phyloP scores from a whole-genome alignment of 495 filamentous ascomycete genomes.

The Symbiotaphrina buchneri region DNA sequence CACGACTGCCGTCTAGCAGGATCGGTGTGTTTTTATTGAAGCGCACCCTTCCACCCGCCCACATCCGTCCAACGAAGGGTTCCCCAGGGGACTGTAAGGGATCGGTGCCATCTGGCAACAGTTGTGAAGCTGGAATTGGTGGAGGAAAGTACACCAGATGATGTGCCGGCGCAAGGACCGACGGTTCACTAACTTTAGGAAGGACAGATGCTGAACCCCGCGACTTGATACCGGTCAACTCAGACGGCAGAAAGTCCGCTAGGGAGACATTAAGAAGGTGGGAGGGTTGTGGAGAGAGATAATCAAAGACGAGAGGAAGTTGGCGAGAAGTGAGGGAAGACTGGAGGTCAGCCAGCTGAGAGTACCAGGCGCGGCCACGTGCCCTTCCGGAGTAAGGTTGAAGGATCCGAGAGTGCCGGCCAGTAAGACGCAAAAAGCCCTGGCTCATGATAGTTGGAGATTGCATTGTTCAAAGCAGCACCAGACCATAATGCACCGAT shows the following conservation, averaged over 20 bases:
- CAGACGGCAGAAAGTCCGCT: conserved; percentile 26
- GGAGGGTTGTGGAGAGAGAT: conserved; percentile 37
- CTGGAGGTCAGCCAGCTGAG: conserved; percentile 10
- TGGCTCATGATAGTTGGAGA: too few relatives aligned
- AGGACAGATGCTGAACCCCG: conserved; percentile 8
- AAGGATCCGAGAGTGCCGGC: too few relatives aligned
- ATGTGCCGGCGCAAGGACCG: conserved; percentile 11
- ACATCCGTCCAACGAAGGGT: conserved; percentile 18
- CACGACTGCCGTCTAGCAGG: conserved; percentile 23
- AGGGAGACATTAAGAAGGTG: conserved; percentile 43
- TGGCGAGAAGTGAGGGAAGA: conserved; percentile 15
- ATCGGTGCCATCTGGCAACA: conserved; percentile 19
- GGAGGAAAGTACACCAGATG: conserved; percentile 19
- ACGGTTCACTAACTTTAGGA: conserved; percentile 14
- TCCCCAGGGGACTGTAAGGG: conserved; percentile 15
- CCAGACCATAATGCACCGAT: too few relatives aligned
- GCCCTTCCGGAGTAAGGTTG: too few relatives aligned
- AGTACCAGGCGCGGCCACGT: too few relatives aligned
- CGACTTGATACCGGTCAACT: too few relatives aligned
- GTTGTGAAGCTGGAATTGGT: conserved; percentile 6
- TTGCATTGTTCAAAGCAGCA: too few relatives aligned
- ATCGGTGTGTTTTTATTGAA: conserved; percentile 7
- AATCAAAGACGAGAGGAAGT: conserved; percentile 35
- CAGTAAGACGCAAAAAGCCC: too few relatives aligned
- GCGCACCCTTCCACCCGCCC: conserved; percentile 15